A percentile compares a stretch with the other conserved stretches of the same genome.
Evolutionary conservation across 2,329 filamentous ascomycete genomes (phyloP).

Genomic region (Teratosphaeria destructans): DNA sequence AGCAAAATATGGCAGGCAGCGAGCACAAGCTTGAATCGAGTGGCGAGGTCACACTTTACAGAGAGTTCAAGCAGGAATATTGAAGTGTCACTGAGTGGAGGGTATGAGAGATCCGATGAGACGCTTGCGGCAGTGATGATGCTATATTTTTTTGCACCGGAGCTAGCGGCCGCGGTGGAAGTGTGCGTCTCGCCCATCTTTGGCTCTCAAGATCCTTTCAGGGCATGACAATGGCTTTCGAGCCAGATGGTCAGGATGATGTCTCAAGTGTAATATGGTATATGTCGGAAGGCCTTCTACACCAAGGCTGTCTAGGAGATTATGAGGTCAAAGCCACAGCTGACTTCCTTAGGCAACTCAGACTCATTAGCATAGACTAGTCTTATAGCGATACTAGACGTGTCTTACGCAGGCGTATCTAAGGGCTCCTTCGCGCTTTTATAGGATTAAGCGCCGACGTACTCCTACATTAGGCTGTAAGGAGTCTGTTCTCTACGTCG

Average conservation of each 20-base stretch:
- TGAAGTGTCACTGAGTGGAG: neutral
- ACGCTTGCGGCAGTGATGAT: neutral
- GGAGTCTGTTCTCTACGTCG: neutral
- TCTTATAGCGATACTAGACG: neutral
- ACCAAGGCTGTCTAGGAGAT: neutral
- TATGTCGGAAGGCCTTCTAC: neutral
- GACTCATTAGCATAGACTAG: neutral
- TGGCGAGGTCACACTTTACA: neutral
- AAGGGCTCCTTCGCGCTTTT: neutral
- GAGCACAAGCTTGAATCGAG: neutral
- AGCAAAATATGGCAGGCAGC: neutral
- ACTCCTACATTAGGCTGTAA: neutral
- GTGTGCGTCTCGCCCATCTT: neutral
- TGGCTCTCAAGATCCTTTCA: neutral
- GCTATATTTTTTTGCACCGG: neutral
- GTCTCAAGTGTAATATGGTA: neutral
- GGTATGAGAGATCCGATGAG: neutral
- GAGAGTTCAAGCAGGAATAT: neutral
- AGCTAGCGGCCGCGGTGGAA: neutral
- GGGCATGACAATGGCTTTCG: neutral
- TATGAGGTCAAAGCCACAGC: neutral
- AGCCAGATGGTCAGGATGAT: neutral
- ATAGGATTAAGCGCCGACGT: neutral
- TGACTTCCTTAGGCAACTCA: neutral
- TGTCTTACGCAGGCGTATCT: neutral